Conservation (phyloP, 495 filamentous ascomycete genomes). For the Tirmania nivea region DNA sequence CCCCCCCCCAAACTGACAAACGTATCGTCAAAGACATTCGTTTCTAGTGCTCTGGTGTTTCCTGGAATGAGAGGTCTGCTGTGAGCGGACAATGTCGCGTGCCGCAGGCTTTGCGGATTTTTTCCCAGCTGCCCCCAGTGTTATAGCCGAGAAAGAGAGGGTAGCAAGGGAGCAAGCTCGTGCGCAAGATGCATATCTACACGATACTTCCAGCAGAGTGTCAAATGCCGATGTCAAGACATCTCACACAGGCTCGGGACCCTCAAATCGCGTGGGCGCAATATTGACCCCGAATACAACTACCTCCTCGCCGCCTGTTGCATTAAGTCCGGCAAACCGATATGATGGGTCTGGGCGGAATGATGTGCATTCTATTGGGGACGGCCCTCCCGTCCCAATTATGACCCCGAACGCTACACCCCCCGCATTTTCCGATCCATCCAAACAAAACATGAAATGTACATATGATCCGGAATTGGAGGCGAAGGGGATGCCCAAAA, state of each 20-base stretch:
- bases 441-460: conserved; percentile 3
- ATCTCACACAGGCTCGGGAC: not conserved
- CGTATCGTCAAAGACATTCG: too few relatives aligned
- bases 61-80: conserved; percentile 14
- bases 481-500: conserved; percentile 25
- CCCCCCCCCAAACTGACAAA: too few relatives aligned
- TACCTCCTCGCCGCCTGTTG: conserved; percentile 12
- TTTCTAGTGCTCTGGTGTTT: too few relatives aligned
- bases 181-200: not conserved
- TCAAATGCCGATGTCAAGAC: not conserved
- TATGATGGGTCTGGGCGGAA: conserved; percentile 1
- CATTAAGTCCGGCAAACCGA: conserved; percentile 3
- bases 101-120: conserved; percentile 73
- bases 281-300: conserved; percentile 7
- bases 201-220: not conserved
- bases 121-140: conserved; percentile 66
- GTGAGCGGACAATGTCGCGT: conserved; percentile 45
- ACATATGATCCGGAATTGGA: conserved; percentile 19
- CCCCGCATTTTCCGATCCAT: conserved; percentile 4
- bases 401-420: conserved; percentile 18
- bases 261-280: not conserved
- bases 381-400: not conserved
- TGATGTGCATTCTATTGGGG: not conserved
- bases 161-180: conserved; percentile 3
- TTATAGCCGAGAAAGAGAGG: conserved; percentile 27